A percentile compares a stretch with the other conserved stretches of the same genome.
Conservation (phyloP, 1,284 basidiomycete species). For the Trametes sp. region DNA sequence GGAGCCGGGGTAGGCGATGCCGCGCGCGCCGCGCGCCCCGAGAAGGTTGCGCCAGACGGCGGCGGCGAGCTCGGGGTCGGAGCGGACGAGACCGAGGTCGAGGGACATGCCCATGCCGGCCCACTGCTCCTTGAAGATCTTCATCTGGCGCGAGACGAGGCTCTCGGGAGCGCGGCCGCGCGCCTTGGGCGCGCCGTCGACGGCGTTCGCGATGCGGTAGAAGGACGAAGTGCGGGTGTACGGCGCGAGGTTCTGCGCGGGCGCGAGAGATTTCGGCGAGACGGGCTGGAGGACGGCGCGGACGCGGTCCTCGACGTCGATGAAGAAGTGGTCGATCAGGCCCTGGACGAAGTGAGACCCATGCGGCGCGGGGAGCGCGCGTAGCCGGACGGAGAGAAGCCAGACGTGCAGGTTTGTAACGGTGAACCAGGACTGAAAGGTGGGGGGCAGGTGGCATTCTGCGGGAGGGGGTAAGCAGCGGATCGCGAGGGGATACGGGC, state of each 20-base stretch:
- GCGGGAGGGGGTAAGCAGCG: slow-evolving; percentile 7
- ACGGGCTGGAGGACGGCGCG: slow-evolving; percentile 79
- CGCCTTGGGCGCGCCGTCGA: slow-evolving; percentile 40
- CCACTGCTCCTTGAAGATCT: slow-evolving; percentile 93
- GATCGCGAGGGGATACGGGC: not conserved
- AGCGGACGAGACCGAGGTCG: slow-evolving; percentile 79
- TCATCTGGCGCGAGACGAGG: slow-evolving; percentile 91
- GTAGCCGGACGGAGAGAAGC: slow-evolving; percentile 88
- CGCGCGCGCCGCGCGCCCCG: slow-evolving; percentile 76
- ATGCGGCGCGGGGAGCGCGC: slow-evolving; percentile 77
- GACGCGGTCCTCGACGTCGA: slow-evolving; percentile 93
- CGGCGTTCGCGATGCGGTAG: slow-evolving; percentile 54
- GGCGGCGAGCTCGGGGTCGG: slow-evolving; percentile 84
- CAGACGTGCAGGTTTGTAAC: slow-evolving; percentile 94
- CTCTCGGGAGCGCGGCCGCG: slow-evolving; percentile 72
- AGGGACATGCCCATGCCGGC: slow-evolving; percentile 84
- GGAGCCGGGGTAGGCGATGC: slow-evolving; percentile 60
- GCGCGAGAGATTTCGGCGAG: slow-evolving; percentile 22
- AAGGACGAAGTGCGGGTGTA: slow-evolving; percentile 53
- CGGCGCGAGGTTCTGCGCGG: slow-evolving; percentile 36
- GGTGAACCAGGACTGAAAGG: slow-evolving; percentile 98
- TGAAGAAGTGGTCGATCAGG: slow-evolving; percentile 95
- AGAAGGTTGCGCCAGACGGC: slow-evolving; percentile 95
- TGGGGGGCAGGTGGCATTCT: slow-evolving; percentile 91
- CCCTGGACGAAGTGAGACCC: slow-evolving; percentile 79